Percentiles rank a stretch among this genome's conserved stretches.
These are phyloP conservation scores for Mycena belliarum DNA, from an alignment of 768 basidiomycete genomes.

Conservation along the genomic window DNA sequence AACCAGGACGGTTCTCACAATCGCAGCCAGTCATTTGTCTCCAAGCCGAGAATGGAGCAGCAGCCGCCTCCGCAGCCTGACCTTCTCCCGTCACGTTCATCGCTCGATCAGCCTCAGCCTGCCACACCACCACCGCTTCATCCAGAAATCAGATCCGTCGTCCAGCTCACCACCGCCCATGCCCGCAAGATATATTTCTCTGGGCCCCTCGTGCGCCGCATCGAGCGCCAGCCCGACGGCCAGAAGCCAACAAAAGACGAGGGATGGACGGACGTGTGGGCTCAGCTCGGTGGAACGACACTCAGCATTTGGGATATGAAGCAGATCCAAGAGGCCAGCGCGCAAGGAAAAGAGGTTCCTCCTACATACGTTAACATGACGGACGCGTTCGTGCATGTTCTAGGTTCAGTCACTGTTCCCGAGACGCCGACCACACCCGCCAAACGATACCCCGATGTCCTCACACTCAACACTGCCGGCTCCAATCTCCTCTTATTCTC, in stretches of 20 bases:
- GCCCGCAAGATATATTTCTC: conserved; percentile 88
- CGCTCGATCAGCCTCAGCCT: conserved; percentile 23
- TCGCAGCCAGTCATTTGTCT: conserved; percentile 14
- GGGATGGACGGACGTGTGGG: conserved; percentile 86
- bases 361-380: conserved; percentile 86
- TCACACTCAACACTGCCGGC: conserved; percentile 93
- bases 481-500: conserved; percentile 88
- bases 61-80: conserved; percentile 26
- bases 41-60: conserved; percentile 19
- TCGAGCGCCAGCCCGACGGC: conserved; percentile 80
- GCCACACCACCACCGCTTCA: conserved; percentile 54
- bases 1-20: conserved; percentile 6
- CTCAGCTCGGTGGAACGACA: conserved; percentile 85
- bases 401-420: conserved; percentile 72
- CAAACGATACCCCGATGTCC: conserved; percentile 71
- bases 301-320: conserved; percentile 92
- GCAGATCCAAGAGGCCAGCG: conserved; percentile 81
- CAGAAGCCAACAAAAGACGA: conserved; percentile 70
- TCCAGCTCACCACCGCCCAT: conserved; percentile 72
- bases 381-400: conserved; percentile 81
- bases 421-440: conserved; percentile 49
- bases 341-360: conserved; percentile 78
- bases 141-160: conserved; percentile 80
- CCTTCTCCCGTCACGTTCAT: conserved; percentile 15
- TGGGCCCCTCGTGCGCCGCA: conserved; percentile 73